Conservation (phyloP, 306 rosid species). For the Pterocarpus macrocarpus region DNA sequence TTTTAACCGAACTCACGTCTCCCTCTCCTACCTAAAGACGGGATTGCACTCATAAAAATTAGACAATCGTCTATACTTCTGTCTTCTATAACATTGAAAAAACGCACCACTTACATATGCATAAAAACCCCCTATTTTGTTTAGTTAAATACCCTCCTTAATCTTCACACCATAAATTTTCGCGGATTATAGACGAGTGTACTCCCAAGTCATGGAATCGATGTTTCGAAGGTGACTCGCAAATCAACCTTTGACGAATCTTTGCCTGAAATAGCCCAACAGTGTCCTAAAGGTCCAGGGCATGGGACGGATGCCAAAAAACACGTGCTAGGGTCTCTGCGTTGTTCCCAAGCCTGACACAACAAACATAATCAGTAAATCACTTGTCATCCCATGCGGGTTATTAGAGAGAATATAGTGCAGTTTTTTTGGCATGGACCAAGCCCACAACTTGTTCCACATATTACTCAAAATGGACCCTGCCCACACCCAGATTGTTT, state of each 20-base stretch:
- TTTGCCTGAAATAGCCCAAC: neutral
- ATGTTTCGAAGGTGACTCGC: neutral
- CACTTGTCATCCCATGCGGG: too few species aligned
- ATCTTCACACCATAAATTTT: too few species aligned
- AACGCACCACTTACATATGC: too few species aligned
- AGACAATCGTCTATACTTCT: too few species aligned
- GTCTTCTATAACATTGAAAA: too few species aligned
- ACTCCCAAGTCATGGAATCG: neutral
- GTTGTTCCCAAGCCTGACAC: neutral
- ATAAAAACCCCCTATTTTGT: too few species aligned
- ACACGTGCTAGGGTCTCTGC: neutral
- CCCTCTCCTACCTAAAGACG: too few species aligned
- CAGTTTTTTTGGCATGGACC: neutral
- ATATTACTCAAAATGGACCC: constrained; percentile 37
- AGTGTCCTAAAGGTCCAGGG: too few species aligned
- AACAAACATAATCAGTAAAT: neutral
- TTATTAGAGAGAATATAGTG: neutral
- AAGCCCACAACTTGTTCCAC: neutral
- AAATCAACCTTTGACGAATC: neutral
- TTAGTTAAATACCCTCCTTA: too few species aligned
- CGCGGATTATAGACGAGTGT: neutral
- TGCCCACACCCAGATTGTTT: constrained; percentile 63
- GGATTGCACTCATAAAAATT: too few species aligned
- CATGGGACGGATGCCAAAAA: neutral
- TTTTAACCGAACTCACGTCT: too few species aligned